Conservation (phyloP, 768 basidiomycete genomes). For the Basidioascus undulatus region DNA sequence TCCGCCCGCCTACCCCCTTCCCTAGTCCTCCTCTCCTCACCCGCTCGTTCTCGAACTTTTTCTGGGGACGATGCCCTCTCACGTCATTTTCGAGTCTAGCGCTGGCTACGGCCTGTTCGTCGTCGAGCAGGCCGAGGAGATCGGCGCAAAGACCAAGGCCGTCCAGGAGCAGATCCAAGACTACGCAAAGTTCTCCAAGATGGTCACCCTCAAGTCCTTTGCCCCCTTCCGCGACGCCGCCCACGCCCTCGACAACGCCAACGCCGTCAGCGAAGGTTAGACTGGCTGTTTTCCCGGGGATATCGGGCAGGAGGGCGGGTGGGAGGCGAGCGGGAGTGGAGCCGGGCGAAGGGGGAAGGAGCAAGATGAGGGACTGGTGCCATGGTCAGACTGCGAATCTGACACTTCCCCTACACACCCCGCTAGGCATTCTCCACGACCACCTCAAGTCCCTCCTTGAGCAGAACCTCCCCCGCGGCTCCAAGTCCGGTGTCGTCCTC, state of each 20-base stretch:
- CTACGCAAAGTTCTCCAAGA: constrained; percentile 67
- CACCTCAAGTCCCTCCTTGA: constrained; percentile 62
- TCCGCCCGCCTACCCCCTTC: too few relatives aligned
- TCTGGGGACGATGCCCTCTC: constrained; percentile 38
- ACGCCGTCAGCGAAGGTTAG: constrained; percentile 85
- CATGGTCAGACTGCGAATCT: background rate
- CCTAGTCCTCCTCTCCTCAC: too few relatives aligned
- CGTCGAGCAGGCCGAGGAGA: constrained; percentile 61
- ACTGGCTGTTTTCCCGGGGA: background rate
- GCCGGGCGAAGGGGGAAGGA: too few relatives aligned
- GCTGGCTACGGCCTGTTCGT: constrained; percentile 87
- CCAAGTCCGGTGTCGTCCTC: constrained; percentile 37
- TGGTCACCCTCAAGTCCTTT: constrained; percentile 76
- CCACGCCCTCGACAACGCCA: constrained; percentile 69
- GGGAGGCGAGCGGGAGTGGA: background rate
- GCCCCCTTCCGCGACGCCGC: constrained; percentile 82
- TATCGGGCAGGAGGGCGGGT: background rate
- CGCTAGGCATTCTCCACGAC: constrained; percentile 60
- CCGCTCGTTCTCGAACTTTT: too few relatives aligned
- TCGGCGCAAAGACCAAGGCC: constrained; percentile 49
- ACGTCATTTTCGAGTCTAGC: constrained; percentile 77
- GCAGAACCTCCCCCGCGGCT: constrained; percentile 56
- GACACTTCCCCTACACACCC: background rate
- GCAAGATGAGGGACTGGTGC: too few relatives aligned
- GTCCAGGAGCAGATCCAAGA: constrained; percentile 74